phyloP scores from a whole-genome alignment of 2,329 filamentous ascomycete species.

The Zasmidium citrigriseum region DNA sequence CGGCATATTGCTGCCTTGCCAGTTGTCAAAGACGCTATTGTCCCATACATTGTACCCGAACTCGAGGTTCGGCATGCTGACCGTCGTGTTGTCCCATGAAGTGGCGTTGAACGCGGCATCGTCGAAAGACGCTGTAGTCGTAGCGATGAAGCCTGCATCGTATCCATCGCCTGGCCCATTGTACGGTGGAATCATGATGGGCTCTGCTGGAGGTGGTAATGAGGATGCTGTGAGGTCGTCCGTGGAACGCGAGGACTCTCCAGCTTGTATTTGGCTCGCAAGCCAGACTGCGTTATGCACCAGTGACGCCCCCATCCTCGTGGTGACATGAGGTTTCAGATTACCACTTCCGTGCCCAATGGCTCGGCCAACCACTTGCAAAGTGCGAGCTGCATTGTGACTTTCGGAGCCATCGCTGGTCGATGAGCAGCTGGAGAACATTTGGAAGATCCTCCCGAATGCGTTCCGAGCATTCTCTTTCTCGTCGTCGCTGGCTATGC shows the following conservation, averaged over 20 bases:
- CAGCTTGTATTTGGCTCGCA: background rate
- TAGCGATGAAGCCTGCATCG: background rate
- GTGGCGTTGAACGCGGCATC: background rate
- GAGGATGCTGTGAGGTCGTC: background rate
- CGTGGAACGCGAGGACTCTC: background rate
- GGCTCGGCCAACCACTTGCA: background rate
- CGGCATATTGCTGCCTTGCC: background rate
- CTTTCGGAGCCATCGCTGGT: background rate
- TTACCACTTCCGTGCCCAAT: background rate
- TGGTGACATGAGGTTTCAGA: background rate
- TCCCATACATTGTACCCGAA: background rate
- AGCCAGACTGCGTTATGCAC: conserved; percentile 5
- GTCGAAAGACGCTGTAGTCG: background rate
- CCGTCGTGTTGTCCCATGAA: background rate
- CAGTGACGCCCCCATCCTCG: conserved; percentile 1
- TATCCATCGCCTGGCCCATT: background rate
- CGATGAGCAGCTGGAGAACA: background rate
- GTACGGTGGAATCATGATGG: background rate
- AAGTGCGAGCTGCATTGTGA: background rate
- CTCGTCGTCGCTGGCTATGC: background rate
- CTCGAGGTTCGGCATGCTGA: background rate
- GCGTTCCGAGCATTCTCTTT: conserved; percentile 4
- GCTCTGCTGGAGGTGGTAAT: background rate
- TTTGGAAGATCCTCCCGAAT: background rate
- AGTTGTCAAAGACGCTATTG: background rate